phyloP scores from a whole-genome alignment of 2,329 filamentous ascomycete species.

The Berkeleyomyces rouxiae region DNA sequence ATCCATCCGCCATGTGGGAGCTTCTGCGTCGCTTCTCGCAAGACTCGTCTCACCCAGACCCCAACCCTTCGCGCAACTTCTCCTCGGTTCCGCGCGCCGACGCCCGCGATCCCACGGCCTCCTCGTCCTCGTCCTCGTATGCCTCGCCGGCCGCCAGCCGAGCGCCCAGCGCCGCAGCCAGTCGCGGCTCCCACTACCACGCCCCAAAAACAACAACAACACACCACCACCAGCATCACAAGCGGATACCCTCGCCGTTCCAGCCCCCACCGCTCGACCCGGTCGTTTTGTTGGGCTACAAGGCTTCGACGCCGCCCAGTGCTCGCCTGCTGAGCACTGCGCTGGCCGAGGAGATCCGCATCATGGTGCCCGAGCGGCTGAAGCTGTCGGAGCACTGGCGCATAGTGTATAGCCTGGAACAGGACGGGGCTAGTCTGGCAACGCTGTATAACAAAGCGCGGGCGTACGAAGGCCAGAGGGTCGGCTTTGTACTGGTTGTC shows the following conservation, averaged over 20 bases:
- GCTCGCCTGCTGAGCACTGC: slow-evolving; percentile 52
- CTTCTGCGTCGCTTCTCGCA: slow-evolving; percentile 13
- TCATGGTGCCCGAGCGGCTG: slow-evolving; percentile 71
- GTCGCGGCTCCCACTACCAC: background rate
- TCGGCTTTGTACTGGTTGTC: slow-evolving; percentile 80
- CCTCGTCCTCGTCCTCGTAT: slow-evolving; percentile 16
- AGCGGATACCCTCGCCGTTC: slow-evolving; percentile 57
- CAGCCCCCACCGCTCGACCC: slow-evolving; percentile 80
- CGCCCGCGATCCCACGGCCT: slow-evolving; percentile 28
- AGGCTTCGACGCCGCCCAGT: slow-evolving; percentile 37
- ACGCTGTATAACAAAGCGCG: slow-evolving; percentile 75
- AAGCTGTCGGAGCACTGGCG: slow-evolving; percentile 80
- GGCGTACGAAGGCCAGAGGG: slow-evolving; percentile 48
- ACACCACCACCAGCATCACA: slow-evolving; percentile 24
- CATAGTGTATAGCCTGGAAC: slow-evolving; percentile 75
- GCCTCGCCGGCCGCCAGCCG: background rate
- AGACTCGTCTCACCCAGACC: slow-evolving; percentile 4
- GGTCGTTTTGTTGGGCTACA: slow-evolving; percentile 51
- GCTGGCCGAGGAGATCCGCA: slow-evolving; percentile 81
- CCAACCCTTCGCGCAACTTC: background rate
- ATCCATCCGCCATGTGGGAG: slow-evolving; percentile 10
- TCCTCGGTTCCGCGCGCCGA: slow-evolving; percentile 20
- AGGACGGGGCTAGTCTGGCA: slow-evolving; percentile 72
- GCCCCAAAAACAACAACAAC: slow-evolving; percentile 2
- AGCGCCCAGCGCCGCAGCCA: background rate